Evolutionary conservation across 441 rosid genomes (phyloP).

Genomic region (Jatropha multifida): DNA sequence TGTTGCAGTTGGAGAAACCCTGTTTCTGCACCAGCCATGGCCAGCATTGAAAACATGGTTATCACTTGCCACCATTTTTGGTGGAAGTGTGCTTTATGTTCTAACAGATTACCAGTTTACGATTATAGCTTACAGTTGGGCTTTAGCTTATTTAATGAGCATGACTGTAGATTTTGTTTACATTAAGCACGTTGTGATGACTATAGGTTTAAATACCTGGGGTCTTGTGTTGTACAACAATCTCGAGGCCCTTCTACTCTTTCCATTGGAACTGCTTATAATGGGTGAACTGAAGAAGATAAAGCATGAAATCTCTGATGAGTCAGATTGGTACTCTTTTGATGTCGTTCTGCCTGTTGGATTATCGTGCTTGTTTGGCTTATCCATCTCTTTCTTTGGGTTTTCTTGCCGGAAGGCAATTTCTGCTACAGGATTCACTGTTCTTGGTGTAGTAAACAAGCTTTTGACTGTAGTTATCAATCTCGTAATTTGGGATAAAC

Average conservation of each 20-base stretch:
- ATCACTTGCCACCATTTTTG: conserved; percentile 73
- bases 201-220: conserved; percentile 88
- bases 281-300: conserved; percentile 96
- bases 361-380: conserved; percentile 74
- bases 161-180: conserved; percentile 96
- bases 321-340: conserved; percentile 70
- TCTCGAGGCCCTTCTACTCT: conserved; percentile 86
- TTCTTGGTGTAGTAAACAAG: conserved; percentile 95
- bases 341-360: conserved; percentile 75
- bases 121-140: conserved; percentile 85
- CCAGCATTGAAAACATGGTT: conserved; percentile 76
- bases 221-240: conserved; percentile 94
- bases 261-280: conserved; percentile 86
- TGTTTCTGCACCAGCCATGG: conserved; percentile 88
- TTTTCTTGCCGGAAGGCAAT: conserved; percentile 92
- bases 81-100: conserved; percentile 84
- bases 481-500: conserved; percentile 91
- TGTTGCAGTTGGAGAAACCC: conserved; percentile 90
- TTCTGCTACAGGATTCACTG: conserved; percentile 96
- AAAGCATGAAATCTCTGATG: conserved; percentile 67
- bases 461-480: conserved; percentile 84
- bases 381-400: conserved; percentile 92
- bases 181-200: conserved; percentile 97
- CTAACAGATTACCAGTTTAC: conserved; percentile 90
- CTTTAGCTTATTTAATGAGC: conserved; percentile 78